Conservation (phyloP, 2,329 filamentous ascomycete genomes). For the Colletotrichum sp. region DNA sequence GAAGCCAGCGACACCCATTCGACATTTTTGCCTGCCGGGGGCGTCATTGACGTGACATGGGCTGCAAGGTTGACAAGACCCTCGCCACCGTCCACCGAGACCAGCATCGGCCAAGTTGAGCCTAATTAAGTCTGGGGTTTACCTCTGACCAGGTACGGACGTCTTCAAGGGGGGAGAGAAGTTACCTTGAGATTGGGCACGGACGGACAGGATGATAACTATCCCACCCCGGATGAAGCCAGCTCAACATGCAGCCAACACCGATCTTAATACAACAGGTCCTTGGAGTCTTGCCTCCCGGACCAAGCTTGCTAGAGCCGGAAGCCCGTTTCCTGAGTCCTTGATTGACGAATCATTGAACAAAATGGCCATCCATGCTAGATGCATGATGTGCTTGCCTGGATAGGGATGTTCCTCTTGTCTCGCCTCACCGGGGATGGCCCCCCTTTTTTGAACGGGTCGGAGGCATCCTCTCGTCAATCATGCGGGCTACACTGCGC, state of each 20-base stretch:
- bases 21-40: background rate
- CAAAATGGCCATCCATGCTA: background rate
- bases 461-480: background rate
- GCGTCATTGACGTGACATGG: slow-evolving; percentile 2
- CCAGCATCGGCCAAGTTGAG: background rate
- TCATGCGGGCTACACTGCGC: background rate
- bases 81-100: background rate
- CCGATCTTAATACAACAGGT: slow-evolving; percentile 25
- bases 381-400: background rate
- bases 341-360: slow-evolving; percentile 4
- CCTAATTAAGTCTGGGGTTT: background rate
- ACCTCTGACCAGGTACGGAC: background rate
- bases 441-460: background rate
- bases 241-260: slow-evolving; percentile 32
- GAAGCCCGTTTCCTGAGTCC: slow-evolving; percentile 4
- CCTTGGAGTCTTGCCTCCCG: background rate
- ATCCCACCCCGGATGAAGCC: background rate
- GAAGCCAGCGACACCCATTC: background rate
- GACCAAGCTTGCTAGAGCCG: background rate
- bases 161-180: background rate
- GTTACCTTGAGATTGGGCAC: background rate
- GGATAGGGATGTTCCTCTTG: background rate
- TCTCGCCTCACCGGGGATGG: background rate
- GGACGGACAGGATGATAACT: background rate
- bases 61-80: slow-evolving; percentile 2